Percentiles rank a stretch among this genome's conserved stretches.
phyloP scores from a whole-genome alignment of 2,329 filamentous ascomycete genomes.

The Penicillium italicum region DNA sequence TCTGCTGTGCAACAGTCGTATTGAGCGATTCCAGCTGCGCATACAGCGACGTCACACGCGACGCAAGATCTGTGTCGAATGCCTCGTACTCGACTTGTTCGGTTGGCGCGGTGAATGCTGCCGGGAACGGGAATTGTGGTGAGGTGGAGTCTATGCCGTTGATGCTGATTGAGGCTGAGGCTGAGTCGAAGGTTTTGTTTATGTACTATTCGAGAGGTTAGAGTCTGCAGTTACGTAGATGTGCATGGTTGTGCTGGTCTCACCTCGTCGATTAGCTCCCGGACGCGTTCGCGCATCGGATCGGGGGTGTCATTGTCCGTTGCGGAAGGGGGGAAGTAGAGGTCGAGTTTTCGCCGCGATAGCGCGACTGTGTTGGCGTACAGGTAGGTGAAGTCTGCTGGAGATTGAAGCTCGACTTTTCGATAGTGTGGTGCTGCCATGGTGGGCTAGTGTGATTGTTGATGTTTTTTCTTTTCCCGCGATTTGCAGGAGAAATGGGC shows the following conservation, averaged over 20 bases:
- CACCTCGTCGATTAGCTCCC: conserved; percentile 43
- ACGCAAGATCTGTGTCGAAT: conserved; percentile 44
- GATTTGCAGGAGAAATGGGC: conserved; percentile 8
- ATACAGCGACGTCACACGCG: conserved; percentile 44
- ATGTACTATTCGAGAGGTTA: conserved; percentile 38
- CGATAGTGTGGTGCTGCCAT: conserved; percentile 42
- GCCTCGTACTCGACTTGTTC: conserved; percentile 49
- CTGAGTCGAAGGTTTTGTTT: conserved; percentile 42
- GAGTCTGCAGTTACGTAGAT: no score
- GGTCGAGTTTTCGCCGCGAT: conserved; percentile 48
- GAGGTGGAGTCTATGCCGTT: conserved; percentile 46
- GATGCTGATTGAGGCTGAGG: conserved; percentile 45
- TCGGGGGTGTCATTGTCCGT: conserved; percentile 37
- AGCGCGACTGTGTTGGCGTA: conserved; percentile 44
- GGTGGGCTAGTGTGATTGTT: conserved; percentile 8
- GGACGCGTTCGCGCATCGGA: conserved; percentile 44
- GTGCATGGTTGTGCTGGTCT: background rate
- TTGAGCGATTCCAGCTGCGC: conserved; percentile 48
- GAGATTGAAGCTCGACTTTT: conserved; percentile 51
- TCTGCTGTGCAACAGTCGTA: conserved; percentile 45
- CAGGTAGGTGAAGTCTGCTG: conserved; percentile 49
- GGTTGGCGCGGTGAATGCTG: conserved; percentile 32
- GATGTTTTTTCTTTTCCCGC: conserved; percentile 14
- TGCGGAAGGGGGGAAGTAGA: conserved; percentile 47
- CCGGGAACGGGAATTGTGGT: conserved; percentile 31